These are phyloP conservation scores for Sphaerostilbella broomeana DNA, from an alignment of 2,329 filamentous ascomycete species.

Conservation along the genomic window DNA sequence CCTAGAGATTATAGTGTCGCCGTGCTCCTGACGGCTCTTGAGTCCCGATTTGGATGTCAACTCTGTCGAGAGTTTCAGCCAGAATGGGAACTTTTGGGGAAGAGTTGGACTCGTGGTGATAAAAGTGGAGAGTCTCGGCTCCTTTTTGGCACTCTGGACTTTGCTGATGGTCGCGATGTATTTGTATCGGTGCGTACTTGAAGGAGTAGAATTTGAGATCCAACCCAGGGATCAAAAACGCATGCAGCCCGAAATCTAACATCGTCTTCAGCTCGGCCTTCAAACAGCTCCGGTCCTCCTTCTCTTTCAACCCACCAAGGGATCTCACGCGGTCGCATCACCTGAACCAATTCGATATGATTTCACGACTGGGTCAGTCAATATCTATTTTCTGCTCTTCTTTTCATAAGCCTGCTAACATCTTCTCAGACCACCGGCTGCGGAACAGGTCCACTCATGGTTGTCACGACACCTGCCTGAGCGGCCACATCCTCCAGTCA, in stretches of 20 bases:
- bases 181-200: constrained; percentile 69
- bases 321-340: constrained; percentile 67
- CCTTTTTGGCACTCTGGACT: constrained; percentile 82
- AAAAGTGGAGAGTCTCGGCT: constrained; percentile 65
- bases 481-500: constrained; percentile 68
- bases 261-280: constrained; percentile 64
- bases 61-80: constrained; percentile 88
- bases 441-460: constrained; percentile 75
- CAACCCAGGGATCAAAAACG: background rate
- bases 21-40: constrained; percentile 80
- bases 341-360: constrained; percentile 72
- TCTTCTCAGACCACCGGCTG: constrained; percentile 55
- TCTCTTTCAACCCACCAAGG: constrained; percentile 77
- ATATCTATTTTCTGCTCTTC: background rate
- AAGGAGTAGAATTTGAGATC: background rate
- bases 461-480: constrained; percentile 71
- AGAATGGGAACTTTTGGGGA: constrained; percentile 82
- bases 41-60: constrained; percentile 74
- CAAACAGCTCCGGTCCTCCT: constrained; percentile 91
- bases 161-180: constrained; percentile 71
- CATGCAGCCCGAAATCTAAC: background rate
- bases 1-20: constrained; percentile 80
- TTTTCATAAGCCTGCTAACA: no score
- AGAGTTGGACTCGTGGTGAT: constrained; percentile 83
- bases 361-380: constrained; percentile 68